Evolutionary conservation across 2,329 filamentous ascomycete species (phyloP), one percentile per base, ranked within the genome.

Genomic region (Neonectria neomacrospora): DNA sequence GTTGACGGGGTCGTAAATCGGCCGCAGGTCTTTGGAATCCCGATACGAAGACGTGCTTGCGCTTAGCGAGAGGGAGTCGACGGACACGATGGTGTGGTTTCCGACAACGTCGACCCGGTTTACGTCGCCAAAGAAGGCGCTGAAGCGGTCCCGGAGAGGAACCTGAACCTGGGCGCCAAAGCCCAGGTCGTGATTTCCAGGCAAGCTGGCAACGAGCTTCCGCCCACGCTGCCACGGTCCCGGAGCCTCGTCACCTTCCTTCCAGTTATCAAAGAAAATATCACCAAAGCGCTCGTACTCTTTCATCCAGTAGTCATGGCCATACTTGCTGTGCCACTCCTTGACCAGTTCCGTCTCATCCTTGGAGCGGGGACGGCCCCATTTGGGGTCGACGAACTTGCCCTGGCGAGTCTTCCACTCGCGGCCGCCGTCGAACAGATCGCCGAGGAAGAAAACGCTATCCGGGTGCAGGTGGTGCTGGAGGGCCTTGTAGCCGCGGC

Each of bases 121-220:
- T n/a, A 90, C 88, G 58, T 96, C 90, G 5, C 96, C 96, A 79
- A 99, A 98, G 75, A 90, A 97, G 3, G 90, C 88, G 73, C 91
- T 88, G 77, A 98, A 99, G 16, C 96, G 85, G 71, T 96, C 85
- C 54, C 94, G 87, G 34, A 97, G 93, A 0, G 91, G 84, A 9
- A 90, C 76, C 75, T 97, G 93, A 51, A 99, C 90, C 47, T 94
- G 91, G 22, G 89, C 89, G 3, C 93, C 95, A 74, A 98, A 97
- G 0, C 96, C 96, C 42, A 98, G 78, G 76, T 99, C 96, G 76
- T 99, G 96, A 73, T 99, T 99, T 2, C 96, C 96, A 0, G 96
- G 96, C 61, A 99, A 76, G 74, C 91, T 95, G 18, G 92, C 88
- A 56, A 98, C 90, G 56, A 98, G 82, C 79, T 91, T 94, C 61